These are phyloP conservation scores for Leccinum boreale DNA, from an alignment of 768 basidiomycete species.

Conservation along the genomic window DNA sequence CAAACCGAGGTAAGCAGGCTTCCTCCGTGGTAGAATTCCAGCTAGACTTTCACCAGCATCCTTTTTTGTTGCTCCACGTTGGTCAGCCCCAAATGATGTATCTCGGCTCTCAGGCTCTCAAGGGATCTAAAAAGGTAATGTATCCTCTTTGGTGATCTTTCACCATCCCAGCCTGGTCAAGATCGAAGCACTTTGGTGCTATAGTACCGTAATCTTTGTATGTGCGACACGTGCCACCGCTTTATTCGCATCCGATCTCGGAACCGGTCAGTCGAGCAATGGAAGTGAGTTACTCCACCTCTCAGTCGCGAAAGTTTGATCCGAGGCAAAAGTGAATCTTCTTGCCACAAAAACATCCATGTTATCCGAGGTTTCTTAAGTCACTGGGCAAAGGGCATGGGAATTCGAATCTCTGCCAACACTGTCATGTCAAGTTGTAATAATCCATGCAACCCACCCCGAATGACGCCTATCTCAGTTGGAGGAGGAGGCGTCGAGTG, in stretches of 20 bases:
- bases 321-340: no score
- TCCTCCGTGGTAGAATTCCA: constrained; percentile 35
- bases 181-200: constrained; percentile 35
- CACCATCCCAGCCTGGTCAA: constrained; percentile 25
- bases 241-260: constrained; percentile 50
- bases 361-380: no score
- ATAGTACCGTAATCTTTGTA: constrained; percentile 43
- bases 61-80: constrained; percentile 5
- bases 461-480: constrained; percentile 37
- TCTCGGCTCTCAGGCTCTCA: background rate
- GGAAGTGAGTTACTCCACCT: no score
- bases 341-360: no score
- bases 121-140: constrained; percentile 47
- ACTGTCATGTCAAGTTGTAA: constrained; percentile 39
- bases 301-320: no score
- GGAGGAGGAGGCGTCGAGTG: constrained; percentile 53
- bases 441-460: constrained; percentile 31
- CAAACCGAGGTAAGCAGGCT: no score
- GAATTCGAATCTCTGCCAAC: constrained; percentile 41
- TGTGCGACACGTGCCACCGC: constrained; percentile 49
- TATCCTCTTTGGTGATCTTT: constrained; percentile 52
- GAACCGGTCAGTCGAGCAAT: constrained; percentile 17
- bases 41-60: constrained; percentile 55
- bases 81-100: background rate
- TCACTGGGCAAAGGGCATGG: constrained; percentile 35